Evolutionary conservation across 106 monocot genomes (phyloP).

Genomic region (Allium cepa): DNA sequence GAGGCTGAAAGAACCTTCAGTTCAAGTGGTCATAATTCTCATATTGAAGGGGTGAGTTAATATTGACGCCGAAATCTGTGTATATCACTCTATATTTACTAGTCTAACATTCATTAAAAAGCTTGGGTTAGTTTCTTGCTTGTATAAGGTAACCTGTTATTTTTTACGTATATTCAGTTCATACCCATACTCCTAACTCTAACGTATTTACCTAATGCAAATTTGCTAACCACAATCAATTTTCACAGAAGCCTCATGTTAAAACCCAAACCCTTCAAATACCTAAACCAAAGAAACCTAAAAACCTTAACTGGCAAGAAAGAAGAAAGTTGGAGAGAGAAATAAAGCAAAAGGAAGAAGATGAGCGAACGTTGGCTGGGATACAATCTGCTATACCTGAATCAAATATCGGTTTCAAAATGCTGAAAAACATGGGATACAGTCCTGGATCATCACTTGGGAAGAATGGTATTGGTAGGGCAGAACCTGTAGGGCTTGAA

Average conservation of each 20-base stretch:
- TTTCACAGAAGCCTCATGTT: slow-evolving; percentile 8
- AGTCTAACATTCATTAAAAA: too few species aligned
- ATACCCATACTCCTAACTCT: too few species aligned
- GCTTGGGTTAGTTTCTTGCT: too few species aligned
- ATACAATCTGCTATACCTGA: slow-evolving; percentile 56
- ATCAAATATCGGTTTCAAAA: slow-evolving; percentile 81
- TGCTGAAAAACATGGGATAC: slow-evolving; percentile 89
- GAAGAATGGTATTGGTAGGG: slow-evolving; percentile 32
- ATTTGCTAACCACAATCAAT: background rate
- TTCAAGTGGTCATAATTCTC: too few species aligned
- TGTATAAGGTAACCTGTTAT: too few species aligned
- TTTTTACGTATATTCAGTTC: too few species aligned
- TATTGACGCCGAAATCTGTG: too few species aligned
- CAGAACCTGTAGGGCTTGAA: slow-evolving; percentile 63
- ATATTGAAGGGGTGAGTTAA: too few species aligned
- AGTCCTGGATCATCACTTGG: slow-evolving; percentile 56
- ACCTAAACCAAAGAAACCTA: slow-evolving; percentile 29
- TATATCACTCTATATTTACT: too few species aligned
- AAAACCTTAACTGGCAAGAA: slow-evolving; percentile 64
- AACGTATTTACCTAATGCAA: too few species aligned
- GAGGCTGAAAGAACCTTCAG: too few species aligned
- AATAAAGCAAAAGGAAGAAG: slow-evolving; percentile 72
- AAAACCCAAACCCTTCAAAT: slow-evolving; percentile 5
- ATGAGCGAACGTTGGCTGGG: slow-evolving; percentile 52
- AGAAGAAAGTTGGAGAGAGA: slow-evolving; percentile 48